Base-by-base conservation (phyloP, 352 stramenopile species). In the Thalassiosira hispida region DNA sequence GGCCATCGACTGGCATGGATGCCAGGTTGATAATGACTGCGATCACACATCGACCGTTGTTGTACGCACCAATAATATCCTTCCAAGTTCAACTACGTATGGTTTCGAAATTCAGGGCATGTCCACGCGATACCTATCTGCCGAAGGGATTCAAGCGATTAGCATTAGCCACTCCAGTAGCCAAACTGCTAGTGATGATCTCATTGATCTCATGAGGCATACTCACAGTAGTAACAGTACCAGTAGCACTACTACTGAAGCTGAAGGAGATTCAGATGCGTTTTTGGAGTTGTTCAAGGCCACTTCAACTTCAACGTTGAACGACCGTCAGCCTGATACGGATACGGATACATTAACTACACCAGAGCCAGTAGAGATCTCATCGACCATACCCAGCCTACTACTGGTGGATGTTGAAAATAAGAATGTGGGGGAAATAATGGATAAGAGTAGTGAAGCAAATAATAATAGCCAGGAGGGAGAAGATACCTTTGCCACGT, bases 241-340 rank as follows among this genome's bases (percentile, higher is more conserved):
- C 23, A 61, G 49, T 20, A n/a, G 9, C 23, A n/a, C 27, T 20
- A 25, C 27, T 23, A n/a, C 11, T n/a, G 11, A 49, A n/a, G n/a
- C n/a, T n/a, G n/a, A n/a, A n/a, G n/a, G n/a, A n/a, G n/a, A n/a
- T n/a, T n/a, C n/a, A n/a, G n/a, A n/a, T n/a, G n/a, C n/a, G n/a
- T n/a, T n/a, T n/a, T n/a, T n/a, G n/a, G n/a, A n/a, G n/a, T n/a
- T n/a, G n/a, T n/a, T n/a, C n/a, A n/a, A n/a, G n/a, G n/a, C n/a
- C n/a, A n/a, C n/a, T n/a, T n/a, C n/a, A 38, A 69, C 71, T 62
- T 71, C 57, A 57, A 71, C 69, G 9, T 57, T 77, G 46, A 62
- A 70, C 46, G 27, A 47, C 47, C 44, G 62, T 14, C 22, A 44
- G 1, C 47, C 27, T 25, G 40, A 71, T 71, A 4, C 1, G 25